These are phyloP conservation scores for Eucalyptus virginea DNA, from an alignment of 345 rosid genomes.

Conservation along the genomic window DNA sequence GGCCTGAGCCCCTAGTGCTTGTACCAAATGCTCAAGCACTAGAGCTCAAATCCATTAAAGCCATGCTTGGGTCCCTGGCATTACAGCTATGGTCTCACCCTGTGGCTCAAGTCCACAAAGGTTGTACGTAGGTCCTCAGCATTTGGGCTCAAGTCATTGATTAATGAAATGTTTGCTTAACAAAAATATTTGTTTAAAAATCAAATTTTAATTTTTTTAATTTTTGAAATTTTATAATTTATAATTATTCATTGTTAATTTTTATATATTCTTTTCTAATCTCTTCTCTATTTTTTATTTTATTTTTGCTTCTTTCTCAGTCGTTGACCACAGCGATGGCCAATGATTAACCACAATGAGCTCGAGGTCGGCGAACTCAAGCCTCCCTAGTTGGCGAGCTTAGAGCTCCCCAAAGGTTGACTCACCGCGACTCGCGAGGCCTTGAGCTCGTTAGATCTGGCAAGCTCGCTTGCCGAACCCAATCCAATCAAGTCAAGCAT, in stretches of 20 bases:
- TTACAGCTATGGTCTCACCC: too few species aligned
- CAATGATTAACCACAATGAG: neutral
- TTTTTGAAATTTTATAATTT: too few species aligned
- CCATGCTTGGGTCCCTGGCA: neutral
- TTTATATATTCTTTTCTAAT: too few species aligned
- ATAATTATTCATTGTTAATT: neutral
- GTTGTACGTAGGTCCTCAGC: fast-evolving
- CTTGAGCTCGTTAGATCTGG: neutral
- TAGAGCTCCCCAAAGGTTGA: neutral
- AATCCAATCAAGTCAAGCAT: too few species aligned
- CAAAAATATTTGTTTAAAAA: too few species aligned
- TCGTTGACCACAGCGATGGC: fast-evolving
- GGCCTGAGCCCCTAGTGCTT: neutral
- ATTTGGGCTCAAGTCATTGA: too few species aligned
- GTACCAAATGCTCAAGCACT: neutral
- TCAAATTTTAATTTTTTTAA: too few species aligned
- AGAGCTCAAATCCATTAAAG: neutral
- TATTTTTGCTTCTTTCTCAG: too few species aligned
- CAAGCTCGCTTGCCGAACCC: neutral
- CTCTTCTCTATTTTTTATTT: too few species aligned
- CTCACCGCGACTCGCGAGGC: neutral
- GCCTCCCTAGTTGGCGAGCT: neutral
- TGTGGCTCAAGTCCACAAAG: too few species aligned
- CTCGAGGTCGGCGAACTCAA: too few species aligned
- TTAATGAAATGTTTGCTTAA: too few species aligned